phyloP scores from a whole-genome alignment of 2,329 filamentous ascomycete species.

The Sclerotinia trifoliorum region DNA sequence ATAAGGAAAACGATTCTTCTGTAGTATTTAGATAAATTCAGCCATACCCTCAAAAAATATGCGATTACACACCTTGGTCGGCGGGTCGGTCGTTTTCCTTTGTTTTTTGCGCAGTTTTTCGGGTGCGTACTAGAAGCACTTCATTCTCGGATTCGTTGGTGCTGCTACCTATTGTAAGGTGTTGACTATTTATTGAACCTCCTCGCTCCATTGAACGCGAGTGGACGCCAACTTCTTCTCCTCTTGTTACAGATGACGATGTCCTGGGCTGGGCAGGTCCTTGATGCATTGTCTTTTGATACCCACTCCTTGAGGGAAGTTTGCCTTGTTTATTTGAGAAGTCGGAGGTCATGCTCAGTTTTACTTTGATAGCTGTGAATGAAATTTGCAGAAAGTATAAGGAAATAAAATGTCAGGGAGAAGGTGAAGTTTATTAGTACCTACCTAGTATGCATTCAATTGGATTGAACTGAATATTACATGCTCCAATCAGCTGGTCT shows the following conservation, averaged over 20 bases:
- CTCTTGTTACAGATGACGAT: not conserved
- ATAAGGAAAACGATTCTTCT: not conserved
- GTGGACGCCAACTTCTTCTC: not conserved
- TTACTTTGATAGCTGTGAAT: not conserved
- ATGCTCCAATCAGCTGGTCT: too few species aligned
- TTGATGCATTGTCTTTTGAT: too few species aligned
- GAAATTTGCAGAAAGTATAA: too few species aligned
- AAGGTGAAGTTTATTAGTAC: not conserved
- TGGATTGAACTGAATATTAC: too few species aligned
- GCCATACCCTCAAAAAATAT: not conserved
- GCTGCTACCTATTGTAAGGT: not conserved
- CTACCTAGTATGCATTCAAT: too few species aligned
- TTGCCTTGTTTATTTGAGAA: not conserved
- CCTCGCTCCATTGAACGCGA: not conserved
- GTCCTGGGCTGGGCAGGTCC: rapidly evolving
- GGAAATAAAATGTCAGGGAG: not conserved
- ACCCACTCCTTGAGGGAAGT: not conserved
- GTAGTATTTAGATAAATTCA: not conserved
- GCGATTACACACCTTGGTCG: not conserved
- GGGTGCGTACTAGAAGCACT: not conserved
- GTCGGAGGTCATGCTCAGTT: not conserved
- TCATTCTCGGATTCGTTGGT: not conserved
- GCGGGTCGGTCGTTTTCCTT: not conserved
- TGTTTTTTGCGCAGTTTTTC: not conserved
- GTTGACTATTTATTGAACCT: not conserved